Evolutionary conservation across 768 basidiomycete species (phyloP).

Genomic region (Mrakia blollopis): DNA sequence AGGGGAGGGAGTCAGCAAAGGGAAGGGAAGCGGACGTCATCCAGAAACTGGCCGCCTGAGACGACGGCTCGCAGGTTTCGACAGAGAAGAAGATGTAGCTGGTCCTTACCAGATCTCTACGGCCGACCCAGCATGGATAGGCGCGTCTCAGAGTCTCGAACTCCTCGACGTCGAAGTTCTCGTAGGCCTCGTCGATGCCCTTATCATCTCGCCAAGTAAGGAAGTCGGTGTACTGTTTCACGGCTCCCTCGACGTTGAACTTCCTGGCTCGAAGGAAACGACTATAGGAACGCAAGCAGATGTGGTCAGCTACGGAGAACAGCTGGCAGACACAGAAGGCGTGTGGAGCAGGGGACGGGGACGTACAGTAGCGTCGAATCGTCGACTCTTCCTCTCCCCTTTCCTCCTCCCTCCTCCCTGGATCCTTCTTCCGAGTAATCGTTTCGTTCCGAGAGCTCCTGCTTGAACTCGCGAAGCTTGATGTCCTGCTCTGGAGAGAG

Average conservation of each 20-base stretch:
- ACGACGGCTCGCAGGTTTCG: no score
- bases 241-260: slow-evolving; percentile 29
- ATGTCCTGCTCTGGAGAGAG: slow-evolving; percentile 20
- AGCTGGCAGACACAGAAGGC: not conserved
- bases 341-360: no score
- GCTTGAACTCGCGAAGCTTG: slow-evolving; percentile 22
- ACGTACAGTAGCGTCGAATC: slow-evolving; percentile 30
- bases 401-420: slow-evolving; percentile 20
- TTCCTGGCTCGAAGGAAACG: slow-evolving; percentile 33
- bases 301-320: not conserved
- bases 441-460: not conserved
- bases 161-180: slow-evolving; percentile 25
- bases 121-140: slow-evolving; percentile 30
- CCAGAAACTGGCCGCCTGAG: not conserved
- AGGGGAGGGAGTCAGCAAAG: not conserved
- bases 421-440: slow-evolving; percentile 9
- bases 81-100: not conserved
- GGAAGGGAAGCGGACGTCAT: slow-evolving; percentile 6
- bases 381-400: slow-evolving; percentile 22
- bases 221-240: slow-evolving; percentile 29
- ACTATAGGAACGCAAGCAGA: not conserved
- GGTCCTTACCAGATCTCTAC: slow-evolving; percentile 17
- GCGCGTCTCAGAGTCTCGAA: slow-evolving; percentile 23
- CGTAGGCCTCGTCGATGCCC: slow-evolving; percentile 27
- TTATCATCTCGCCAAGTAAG: slow-evolving; percentile 25